These are phyloP conservation scores for Kodamaea anthophila DNA, from an alignment of 1,139 yeast species.

Conservation along the genomic window DNA sequence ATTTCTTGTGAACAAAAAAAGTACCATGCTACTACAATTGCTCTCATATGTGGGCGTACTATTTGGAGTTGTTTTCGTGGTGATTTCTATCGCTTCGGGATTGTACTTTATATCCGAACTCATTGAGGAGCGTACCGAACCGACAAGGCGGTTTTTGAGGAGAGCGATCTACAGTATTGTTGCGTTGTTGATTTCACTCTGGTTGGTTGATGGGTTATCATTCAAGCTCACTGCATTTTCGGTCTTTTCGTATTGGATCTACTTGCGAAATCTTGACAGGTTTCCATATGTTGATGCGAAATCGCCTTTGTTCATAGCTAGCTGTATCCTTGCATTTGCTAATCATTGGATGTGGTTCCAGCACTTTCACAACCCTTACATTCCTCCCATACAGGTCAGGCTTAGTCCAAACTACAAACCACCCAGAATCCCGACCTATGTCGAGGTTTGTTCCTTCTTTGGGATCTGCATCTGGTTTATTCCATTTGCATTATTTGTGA, in stretches of 20 bases:
- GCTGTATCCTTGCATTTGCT: constrained; percentile 66
- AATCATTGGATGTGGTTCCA: constrained; percentile 92
- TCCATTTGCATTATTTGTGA: constrained; percentile 88
- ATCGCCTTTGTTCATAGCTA: constrained; percentile 62
- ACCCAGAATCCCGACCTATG: constrained; percentile 72
- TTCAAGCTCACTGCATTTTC: constrained; percentile 59
- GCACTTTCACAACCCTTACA: constrained; percentile 66
- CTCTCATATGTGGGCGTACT: constrained; percentile 64
- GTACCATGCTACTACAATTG: constrained; percentile 34
- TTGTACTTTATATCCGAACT: constrained; percentile 84
- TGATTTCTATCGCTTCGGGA: constrained; percentile 68
- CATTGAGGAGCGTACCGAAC: constrained; percentile 88
- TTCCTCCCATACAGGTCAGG: constrained; percentile 52
- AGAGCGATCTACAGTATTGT: constrained; percentile 58
- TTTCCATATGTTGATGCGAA: constrained; percentile 81
- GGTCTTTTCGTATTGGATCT: constrained; percentile 62
- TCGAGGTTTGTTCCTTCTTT: constrained; percentile 89
- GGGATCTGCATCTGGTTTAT: constrained; percentile 92
- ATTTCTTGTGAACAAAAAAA: too few species aligned
- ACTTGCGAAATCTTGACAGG: constrained; percentile 65
- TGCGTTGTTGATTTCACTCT: constrained; percentile 46
- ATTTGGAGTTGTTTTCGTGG: constrained; percentile 67
- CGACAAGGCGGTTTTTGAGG: constrained; percentile 65
- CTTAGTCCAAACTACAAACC: constrained; percentile 53
- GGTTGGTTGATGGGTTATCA: constrained; percentile 76